Evolutionary conservation across 1,139 yeast genomes (phyloP), one percentile per base, ranked within the genome.

Genomic region (Hanseniaspora sp.): DNA sequence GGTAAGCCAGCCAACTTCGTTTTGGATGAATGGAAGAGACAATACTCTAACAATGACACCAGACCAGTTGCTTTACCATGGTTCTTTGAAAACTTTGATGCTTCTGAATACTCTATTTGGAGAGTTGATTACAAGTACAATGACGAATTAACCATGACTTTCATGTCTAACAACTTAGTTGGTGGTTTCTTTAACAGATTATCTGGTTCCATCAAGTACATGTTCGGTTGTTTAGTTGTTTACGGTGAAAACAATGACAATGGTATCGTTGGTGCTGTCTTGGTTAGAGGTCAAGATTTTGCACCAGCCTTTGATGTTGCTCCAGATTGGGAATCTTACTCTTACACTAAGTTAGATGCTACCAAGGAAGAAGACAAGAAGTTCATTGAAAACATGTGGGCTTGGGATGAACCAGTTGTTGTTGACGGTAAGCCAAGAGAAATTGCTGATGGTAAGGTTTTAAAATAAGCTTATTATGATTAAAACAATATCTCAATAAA

Each of bases 131-230:
- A 86, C 88, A 87, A 86, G 80, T 92, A 92, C 80, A 90, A 92
- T 73, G 97, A 92, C 65, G 98, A 92, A 78, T 82, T 92, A 73
- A 90, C 96, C 64, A 75, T 86, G 74, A 85, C 96, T 63, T 92
- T 92, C 77, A 92, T 92, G 98, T 87, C 98, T 64, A 88, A 88
- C 83, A 92, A 92, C 83, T 82, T 88, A 74, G 77, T 92, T 69
- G 97, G 97, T 71, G 98, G 98, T 69, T 92, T 92, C 86, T 87
- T 92, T 82, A 83, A 82, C 84, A 86, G 98, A 78, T 80, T 92
- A 69, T 70, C 82, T 60, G 97, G 82, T 62, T 90, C 97, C 61
- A 77, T 86, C 76, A 92, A 92, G 77, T 92, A 82, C 81, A 72
- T 92, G 80, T 92, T 92, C 72, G 98, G 98, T 69, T 75, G 82